phyloP scores from a whole-genome alignment of 108 stramenopile genomes.

The Aurantiochytrium sp. region DNA sequence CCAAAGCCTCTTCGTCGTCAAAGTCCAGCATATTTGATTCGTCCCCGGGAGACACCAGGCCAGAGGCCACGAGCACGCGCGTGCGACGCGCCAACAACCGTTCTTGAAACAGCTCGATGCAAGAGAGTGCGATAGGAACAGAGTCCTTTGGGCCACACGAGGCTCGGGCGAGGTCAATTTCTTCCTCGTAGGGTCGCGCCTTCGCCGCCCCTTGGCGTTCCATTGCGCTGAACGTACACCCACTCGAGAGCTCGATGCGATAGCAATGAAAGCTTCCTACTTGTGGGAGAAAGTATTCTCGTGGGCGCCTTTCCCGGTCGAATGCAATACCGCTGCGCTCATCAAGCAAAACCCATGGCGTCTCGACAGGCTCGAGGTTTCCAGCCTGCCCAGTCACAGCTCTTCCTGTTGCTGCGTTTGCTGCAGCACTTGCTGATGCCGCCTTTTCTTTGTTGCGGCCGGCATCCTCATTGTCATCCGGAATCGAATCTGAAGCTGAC shows the following conservation, averaged over 20 bases:
- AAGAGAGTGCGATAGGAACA: background rate
- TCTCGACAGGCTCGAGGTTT: background rate
- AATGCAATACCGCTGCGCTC: background rate
- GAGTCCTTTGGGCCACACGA: background rate
- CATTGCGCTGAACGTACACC: background rate
- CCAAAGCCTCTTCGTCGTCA: background rate
- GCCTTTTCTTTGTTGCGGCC: background rate
- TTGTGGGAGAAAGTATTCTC: background rate
- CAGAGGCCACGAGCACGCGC: background rate
- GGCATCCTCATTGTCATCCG: no score
- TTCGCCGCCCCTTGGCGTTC: no score
- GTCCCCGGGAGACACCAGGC: background rate
- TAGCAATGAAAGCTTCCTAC: background rate
- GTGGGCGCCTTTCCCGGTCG: background rate
- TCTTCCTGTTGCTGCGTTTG: no score
- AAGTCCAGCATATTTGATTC: background rate
- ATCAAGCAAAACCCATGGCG: background rate
- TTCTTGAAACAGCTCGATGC: background rate
- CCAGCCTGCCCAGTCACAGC: background rate
- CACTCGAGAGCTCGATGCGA: background rate
- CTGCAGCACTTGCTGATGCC: no score
- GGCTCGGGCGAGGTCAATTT: background rate
- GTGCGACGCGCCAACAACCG: background rate
- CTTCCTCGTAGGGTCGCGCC: background rate
- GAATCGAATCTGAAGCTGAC: no score